Evolutionary conservation across 1,284 basidiomycete species (phyloP), one percentile per base, ranked within the genome.

Genomic region (Vanrija pseudolonga): DNA sequence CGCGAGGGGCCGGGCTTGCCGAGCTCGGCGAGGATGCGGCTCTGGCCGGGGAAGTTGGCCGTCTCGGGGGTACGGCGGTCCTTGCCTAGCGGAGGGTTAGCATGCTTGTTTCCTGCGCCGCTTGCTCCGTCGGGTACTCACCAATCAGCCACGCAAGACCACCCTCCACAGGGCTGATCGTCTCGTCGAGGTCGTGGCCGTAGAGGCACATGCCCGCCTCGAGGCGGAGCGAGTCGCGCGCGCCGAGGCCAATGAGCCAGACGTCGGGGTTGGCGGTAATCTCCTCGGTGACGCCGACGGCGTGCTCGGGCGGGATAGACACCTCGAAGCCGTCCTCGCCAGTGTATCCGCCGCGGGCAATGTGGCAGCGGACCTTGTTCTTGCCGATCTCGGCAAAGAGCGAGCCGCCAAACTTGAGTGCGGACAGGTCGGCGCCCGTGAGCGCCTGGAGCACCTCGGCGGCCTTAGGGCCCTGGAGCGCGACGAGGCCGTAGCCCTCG

Each of bases 241-340:
- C 91, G 19, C 91, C 95, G 4, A 98, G 83, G 17, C 96, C 95
- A 0, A 90, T 88, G 6, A 96, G 82, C 73, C 90, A 85, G 3
- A 96, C 89, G 0, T 88, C 86, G 1, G 81, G 65, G 32, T 83
- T 78, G 2, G 62, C 55, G 15, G 77, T 60, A n/a, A 98, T 81
- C 18, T 88, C 76, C 39, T 84, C 79, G 0, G 92, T 86, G 42
- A 95, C 81, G 6, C 83, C 82, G 7, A 85, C 80, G 0, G 91
- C 87, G 46, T 87, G 80, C 11, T 82, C 79, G 1, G 90, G 89
- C 1, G 91, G 90, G 45, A 97, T 88, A 3, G 92, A 96, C 66
- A 98, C 92, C 81, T 98, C 95, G 63, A 98, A 98, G 0, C 95
- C 96, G 73, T 99, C 95, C 77, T 99, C 96, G 32, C 96, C 95